Evolutionary conservation across 2,329 filamentous ascomycete species (phyloP), one percentile per base, ranked within the genome.

Genomic region (Cytospora leucostoma): DNA sequence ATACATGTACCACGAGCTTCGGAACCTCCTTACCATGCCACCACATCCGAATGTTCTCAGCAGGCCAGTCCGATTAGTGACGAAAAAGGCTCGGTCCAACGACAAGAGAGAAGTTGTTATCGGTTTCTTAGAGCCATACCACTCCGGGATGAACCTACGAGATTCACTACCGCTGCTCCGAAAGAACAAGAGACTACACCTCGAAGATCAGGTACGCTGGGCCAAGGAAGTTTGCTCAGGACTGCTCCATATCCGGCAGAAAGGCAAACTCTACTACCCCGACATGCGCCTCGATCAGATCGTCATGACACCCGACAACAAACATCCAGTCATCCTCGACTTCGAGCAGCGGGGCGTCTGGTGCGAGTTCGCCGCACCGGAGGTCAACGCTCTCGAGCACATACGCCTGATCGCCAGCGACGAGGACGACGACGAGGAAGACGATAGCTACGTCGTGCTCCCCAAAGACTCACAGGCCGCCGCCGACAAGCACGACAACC

Each of bases 301-400:
- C 38, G 80, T 87, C 3, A 72, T 86, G 15, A 81, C 82, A 1
- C 37, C 40, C 17, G 75, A 75, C 27, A 68, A 74, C 1, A 74
- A 74, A 21, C 77, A 85, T 60, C 73, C 80, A 11, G 70, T 87
- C 68, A 82, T 88, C 78, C 78, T 87, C 5, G 85, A 88, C 66
- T 86, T 88, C 68, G 85, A 88, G 72, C 84, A 87, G 71, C 79
- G 85, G 37, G 84, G 85, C 8, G 83, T 86, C 2, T 87, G 84
- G 84, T 85, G 81, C 71, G 82, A 86, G 70, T 87, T 87, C 71
- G 82, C 81, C 1, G 78, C 85, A 0, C 85, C 85, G 0, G 85
- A 88, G 69, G 80, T 87, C 65, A 85, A 86, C 69, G 80, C 81
- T 34, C 74, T 87, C 55, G 84, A 87, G 67, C 86, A 85, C 67